These are phyloP conservation scores for Akanthomyces uredinophilus DNA, from an alignment of 2,329 filamentous ascomycete species.

Conservation along the genomic window DNA sequence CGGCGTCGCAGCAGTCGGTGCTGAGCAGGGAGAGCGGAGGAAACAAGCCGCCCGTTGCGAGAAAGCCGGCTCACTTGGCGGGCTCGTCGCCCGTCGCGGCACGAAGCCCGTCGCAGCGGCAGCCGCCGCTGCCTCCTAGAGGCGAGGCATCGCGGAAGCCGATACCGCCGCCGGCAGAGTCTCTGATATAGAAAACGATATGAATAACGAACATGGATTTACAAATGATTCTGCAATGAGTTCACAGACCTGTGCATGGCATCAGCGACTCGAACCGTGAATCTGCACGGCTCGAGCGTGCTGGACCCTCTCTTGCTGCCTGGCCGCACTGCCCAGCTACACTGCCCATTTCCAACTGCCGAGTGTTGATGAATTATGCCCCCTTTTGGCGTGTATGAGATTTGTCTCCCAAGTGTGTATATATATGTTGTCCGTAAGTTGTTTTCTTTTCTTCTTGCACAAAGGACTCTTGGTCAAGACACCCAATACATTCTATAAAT, in stretches of 20 bases:
- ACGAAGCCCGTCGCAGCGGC: conserved; percentile 22
- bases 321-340: too few species aligned
- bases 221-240: background rate
- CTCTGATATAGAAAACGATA: background rate
- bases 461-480: too few species aligned
- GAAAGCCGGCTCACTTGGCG: conserved; percentile 55
- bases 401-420: too few species aligned
- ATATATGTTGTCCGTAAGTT: too few species aligned
- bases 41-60: conserved; percentile 49
- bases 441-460: too few species aligned
- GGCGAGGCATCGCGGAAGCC: conserved; percentile 1
- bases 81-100: conserved; percentile 16
- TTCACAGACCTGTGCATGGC: background rate
- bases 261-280: background rate
- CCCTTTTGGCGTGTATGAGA: too few species aligned
- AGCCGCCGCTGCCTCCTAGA: conserved; percentile 4
- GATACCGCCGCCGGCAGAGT: background rate
- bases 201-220: background rate
- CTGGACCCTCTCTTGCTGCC: too few species aligned
- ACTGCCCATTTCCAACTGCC: too few species aligned
- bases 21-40: conserved; percentile 17
- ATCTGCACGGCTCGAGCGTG: too few species aligned
- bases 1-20: conserved; percentile 23
- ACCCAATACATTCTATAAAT: too few species aligned
- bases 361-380: too few species aligned